Evolutionary conservation across 73 alveolate genomes (phyloP).

Genomic region (Loxodes magnus): DNA sequence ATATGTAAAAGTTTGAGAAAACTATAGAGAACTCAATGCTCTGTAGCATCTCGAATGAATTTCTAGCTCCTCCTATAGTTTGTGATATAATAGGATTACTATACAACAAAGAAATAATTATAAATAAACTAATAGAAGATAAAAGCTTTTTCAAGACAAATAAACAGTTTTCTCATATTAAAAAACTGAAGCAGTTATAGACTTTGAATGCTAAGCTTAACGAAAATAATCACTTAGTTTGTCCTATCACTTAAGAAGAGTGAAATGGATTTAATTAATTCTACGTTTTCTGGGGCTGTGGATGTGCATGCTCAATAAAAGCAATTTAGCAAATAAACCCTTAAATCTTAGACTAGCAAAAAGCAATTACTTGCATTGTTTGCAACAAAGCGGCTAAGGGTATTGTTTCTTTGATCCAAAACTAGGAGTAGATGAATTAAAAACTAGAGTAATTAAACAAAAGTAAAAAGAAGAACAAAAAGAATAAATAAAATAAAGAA

Average conservation of each 20-base stretch:
- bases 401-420: too few relatives aligned
- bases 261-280: slow-evolving; percentile 63
- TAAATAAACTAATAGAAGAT: slow-evolving; percentile 49
- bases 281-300: slow-evolving; percentile 69
- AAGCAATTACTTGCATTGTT: too few relatives aligned
- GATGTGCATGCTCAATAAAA: slow-evolving; percentile 55
- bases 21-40: slow-evolving; percentile 48
- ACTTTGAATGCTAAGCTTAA: slow-evolving; percentile 26
- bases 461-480: too few relatives aligned
- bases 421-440: too few relatives aligned
- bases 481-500: too few relatives aligned
- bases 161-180: slow-evolving; percentile 56
- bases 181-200: slow-evolving; percentile 55
- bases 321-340: slow-evolving; percentile 51
- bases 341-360: too few relatives aligned
- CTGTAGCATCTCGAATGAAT: slow-evolving; percentile 67
- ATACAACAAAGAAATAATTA: slow-evolving; percentile 63
- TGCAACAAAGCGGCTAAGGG: too few relatives aligned
- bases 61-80: slow-evolving; percentile 65
- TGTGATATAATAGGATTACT: slow-evolving; percentile 63
- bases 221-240: slow-evolving; percentile 27
- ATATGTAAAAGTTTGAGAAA: slow-evolving; percentile 27
- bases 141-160: slow-evolving; percentile 50
- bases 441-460: too few relatives aligned
- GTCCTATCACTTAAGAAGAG: slow-evolving; percentile 57